Evolutionary conservation across 2,329 filamentous ascomycete genomes (phyloP).

Genomic region (Thielaviopsis euricoi): DNA sequence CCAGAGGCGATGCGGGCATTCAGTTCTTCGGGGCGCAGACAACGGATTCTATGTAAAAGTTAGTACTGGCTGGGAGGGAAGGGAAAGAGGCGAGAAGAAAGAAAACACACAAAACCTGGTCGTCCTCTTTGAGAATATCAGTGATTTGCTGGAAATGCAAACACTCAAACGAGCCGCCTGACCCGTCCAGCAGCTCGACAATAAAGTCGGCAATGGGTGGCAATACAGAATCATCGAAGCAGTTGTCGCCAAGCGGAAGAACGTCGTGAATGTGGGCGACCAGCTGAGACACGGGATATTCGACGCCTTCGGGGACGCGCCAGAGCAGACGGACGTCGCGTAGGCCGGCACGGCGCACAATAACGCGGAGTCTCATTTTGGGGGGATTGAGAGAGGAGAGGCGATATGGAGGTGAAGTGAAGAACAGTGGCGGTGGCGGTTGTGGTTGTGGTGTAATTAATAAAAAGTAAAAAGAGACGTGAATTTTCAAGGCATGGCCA

Average conservation of each 20-base stretch:
- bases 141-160: conserved; percentile 65
- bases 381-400: neutral
- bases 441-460: too few relatives aligned
- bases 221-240: conserved; percentile 31
- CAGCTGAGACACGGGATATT: conserved; percentile 58
- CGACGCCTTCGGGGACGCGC: conserved; percentile 38
- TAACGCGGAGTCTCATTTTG: conserved; percentile 52
- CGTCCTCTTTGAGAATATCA: conserved; percentile 61
- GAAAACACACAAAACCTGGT: conserved; percentile 56
- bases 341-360: conserved; percentile 55
- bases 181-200: conserved; percentile 48
- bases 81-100: too few relatives aligned
- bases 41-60: conserved; percentile 45
- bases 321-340: conserved; percentile 59
- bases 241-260: conserved; percentile 51
- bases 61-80: too few relatives aligned
- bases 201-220: conserved; percentile 87
- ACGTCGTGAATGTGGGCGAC: conserved; percentile 64
- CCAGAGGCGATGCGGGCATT: conserved; percentile 52
- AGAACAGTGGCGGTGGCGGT: too few relatives aligned
- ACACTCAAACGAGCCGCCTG: conserved; percentile 59
- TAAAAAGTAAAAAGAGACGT: too few relatives aligned
- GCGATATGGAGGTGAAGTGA: neutral
- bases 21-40: conserved; percentile 59
- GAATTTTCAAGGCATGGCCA: too few relatives aligned